phyloP scores from a whole-genome alignment of 768 basidiomycete species.

The Paxillus ammoniavirescens region DNA sequence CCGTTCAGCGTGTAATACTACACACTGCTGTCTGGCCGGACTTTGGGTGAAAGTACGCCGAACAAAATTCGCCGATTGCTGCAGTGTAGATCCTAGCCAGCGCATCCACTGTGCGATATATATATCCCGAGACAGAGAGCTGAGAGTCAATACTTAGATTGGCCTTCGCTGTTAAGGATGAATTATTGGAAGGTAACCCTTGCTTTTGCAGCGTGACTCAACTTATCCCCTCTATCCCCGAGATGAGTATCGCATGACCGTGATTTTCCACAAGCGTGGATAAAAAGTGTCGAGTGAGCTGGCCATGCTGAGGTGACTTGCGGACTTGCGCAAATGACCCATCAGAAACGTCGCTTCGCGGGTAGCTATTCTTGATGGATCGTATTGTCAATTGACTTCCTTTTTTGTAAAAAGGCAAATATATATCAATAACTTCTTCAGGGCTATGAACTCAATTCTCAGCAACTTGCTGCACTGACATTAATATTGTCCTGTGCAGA shows the following conservation, averaged over 20 bases:
- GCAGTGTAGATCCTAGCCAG: background rate
- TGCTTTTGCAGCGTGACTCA: background rate
- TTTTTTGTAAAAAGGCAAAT: conserved; percentile 3
- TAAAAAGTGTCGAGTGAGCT: background rate
- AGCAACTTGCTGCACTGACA: no score
- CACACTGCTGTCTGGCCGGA: conserved; percentile 1
- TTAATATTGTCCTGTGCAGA: no score
- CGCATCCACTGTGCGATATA: no score
- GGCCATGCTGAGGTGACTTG: background rate
- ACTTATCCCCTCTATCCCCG: conserved; percentile 22
- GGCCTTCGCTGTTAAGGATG: background rate
- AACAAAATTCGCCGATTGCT: background rate
- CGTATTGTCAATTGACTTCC: background rate
- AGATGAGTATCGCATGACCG: background rate
- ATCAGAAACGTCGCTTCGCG: background rate
- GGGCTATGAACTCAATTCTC: no score
- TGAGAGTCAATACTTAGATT: background rate
- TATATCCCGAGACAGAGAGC: background rate
- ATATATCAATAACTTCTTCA: no score
- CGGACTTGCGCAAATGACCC: background rate
- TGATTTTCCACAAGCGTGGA: background rate
- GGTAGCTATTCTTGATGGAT: background rate
- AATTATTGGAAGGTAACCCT: background rate
- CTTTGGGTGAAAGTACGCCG: conserved; percentile 13
- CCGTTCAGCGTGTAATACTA: background rate